Conservation (phyloP, 1,284 basidiomycete species). For the Sparassis latifolia region DNA sequence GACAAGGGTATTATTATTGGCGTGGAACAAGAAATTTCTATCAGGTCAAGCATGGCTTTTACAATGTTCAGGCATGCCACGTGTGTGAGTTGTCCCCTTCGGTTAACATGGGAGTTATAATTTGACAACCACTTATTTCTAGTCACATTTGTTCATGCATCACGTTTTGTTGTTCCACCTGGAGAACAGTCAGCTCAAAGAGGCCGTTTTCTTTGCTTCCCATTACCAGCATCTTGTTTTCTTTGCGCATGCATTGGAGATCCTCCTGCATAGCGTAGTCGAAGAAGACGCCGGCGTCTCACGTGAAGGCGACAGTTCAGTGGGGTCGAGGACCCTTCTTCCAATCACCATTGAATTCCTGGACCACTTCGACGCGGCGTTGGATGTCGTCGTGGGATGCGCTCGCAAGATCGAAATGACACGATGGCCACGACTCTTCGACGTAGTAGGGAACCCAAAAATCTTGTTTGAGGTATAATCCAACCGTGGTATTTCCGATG, state of each 20-base stretch:
- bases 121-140: background rate
- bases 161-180: slow-evolving; percentile 87
- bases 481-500: background rate
- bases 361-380: slow-evolving; percentile 86
- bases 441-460: slow-evolving; percentile 85
- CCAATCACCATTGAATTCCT: slow-evolving; percentile 82
- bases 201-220: slow-evolving; percentile 83
- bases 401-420: slow-evolving; percentile 96
- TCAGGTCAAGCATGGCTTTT: slow-evolving; percentile 79
- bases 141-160: slow-evolving; percentile 94
- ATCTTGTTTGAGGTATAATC: slow-evolving; percentile 77
- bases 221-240: slow-evolving; percentile 88
- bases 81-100: slow-evolving; percentile 48
- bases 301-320: slow-evolving; percentile 9
- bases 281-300: slow-evolving; percentile 72
- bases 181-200: slow-evolving; percentile 58
- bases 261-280: slow-evolving; percentile 88
- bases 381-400: slow-evolving; percentile 94
- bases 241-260: slow-evolving; percentile 92
- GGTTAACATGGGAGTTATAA: background rate
- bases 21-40: slow-evolving; percentile 82
- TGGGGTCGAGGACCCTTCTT: slow-evolving; percentile 40
- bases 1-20: slow-evolving; percentile 99
- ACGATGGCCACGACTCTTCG: slow-evolving; percentile 86
- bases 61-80: slow-evolving; percentile 90